Evolutionary conservation across 805 yeast genomes (phyloP), one percentile per base, ranked within the genome.

Genomic region (Wickerhamomyces bovis): DNA sequence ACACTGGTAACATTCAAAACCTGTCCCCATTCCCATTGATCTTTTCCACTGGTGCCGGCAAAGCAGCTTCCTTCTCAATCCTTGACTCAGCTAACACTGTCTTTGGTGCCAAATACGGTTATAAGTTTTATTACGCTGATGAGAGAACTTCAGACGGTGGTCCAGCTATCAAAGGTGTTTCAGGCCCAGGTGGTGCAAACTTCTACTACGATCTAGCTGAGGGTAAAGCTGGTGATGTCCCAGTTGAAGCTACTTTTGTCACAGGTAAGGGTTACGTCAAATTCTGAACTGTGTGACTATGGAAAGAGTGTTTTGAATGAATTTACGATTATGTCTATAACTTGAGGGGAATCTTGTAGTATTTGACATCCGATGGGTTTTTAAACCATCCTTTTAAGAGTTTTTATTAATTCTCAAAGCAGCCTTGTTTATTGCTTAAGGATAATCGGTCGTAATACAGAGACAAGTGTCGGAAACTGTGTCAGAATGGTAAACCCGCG

Each of bases 181-280:
- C 41, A 12, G 44, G 44, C 36, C 31, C 20, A 12, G 47, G 20
- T 26, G 47, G 38, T 20, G 41, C 44, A n/a, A 41, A 44, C 5
- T 44, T 44, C 18, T 44, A 44, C 13, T 44, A 16, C 26, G 41
- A 44, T 21, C 28, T 44, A 31, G 44, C 47, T 35, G 47, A 44
- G 26, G 35, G 41, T 16, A 40, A 36, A 11, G 11, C 41, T 19
- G 26, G 35, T 6, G 41, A 36, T 3, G 36, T 44, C 12, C 47
- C 47, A 5, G 41, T 36, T n/a, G 41, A 35, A 16, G 41, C 47
- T 26, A 44, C 47, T 6, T 44, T 44, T 28, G 41, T 44, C 12
- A 11, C 20, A n/a, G 44, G 44, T 16, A 22, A 41, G 28, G 47
- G 47, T 28, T 44, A 44, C 20, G n/a, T 8, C 19, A 41, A 41